Evolutionary conservation across 106 monocot genomes (phyloP).

Genomic region (Narthecium ossifragum): DNA sequence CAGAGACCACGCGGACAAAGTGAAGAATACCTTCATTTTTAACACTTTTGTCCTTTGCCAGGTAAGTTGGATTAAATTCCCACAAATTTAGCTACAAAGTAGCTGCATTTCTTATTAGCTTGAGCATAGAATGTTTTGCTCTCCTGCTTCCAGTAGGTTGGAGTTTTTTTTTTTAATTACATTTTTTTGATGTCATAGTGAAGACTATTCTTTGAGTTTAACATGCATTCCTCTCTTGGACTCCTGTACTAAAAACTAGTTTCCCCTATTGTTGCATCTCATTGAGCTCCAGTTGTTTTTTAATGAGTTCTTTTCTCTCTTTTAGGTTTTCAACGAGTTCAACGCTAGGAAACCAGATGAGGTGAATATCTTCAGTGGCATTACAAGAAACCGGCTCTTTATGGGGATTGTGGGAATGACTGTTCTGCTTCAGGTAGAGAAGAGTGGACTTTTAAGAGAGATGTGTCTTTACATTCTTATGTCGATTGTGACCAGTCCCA

Average conservation of each 20-base stretch:
- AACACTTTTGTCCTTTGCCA: slow-evolving; percentile 81
- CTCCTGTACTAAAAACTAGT: too few relatives aligned
- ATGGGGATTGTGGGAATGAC: slow-evolving; percentile 53
- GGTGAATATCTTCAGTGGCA: slow-evolving; percentile 49
- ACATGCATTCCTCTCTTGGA: too few relatives aligned
- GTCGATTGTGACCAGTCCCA: background rate
- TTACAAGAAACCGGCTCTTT: slow-evolving; percentile 45
- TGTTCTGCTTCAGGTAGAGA: slow-evolving; percentile 52
- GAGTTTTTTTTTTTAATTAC: too few relatives aligned
- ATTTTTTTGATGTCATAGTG: too few relatives aligned
- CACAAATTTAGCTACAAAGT: too few relatives aligned
- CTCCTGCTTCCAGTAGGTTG: too few relatives aligned
- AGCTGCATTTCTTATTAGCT: too few relatives aligned
- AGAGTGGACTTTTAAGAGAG: background rate
- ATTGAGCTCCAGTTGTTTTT: too few relatives aligned
- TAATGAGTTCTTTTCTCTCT: background rate
- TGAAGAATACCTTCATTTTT: slow-evolving; percentile 75
- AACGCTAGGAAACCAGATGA: slow-evolving; percentile 67
- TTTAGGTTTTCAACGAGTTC: slow-evolving; percentile 76
- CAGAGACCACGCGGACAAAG: slow-evolving; percentile 49
- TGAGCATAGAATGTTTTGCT: too few relatives aligned
- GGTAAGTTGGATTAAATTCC: too few relatives aligned
- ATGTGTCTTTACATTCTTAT: background rate
- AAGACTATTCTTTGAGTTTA: too few relatives aligned
- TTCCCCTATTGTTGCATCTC: too few relatives aligned